Conservation (phyloP, 2,329 filamentous ascomycete species). For the Lanzia echinophila region DNA sequence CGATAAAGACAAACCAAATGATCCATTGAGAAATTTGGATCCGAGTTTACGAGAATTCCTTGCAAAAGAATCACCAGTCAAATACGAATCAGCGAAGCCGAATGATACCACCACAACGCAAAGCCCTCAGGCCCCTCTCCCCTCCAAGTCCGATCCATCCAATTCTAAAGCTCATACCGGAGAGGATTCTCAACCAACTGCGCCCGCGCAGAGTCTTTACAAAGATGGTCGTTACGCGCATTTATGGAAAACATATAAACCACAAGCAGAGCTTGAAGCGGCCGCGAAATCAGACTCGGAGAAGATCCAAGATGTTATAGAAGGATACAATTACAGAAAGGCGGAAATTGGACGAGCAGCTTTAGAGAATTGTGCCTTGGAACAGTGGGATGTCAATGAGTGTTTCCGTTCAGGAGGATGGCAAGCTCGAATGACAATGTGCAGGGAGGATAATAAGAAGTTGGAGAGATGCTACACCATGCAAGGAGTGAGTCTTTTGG, state of each 20-base stretch:
- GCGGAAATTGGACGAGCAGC: conserved; percentile 71
- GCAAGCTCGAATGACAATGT: conserved; percentile 69
- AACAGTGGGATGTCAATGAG: conserved; percentile 74
- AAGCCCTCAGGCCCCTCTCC: conserved; percentile 5
- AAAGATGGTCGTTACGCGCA: conserved; percentile 72
- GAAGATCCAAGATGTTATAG: conserved; percentile 70
- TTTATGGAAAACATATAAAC: conserved; percentile 86
- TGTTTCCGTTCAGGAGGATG: conserved; percentile 73
- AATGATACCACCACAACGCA: conserved; percentile 10
- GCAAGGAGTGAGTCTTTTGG: conserved; percentile 57
- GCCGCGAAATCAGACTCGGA: conserved; percentile 70
- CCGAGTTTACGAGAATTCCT: conserved; percentile 59
- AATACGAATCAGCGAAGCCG: conserved; percentile 30
- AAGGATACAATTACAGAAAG: conserved; percentile 77
- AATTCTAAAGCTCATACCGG: conserved; percentile 10
- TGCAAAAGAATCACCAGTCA: conserved; percentile 56
- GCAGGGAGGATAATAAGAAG: conserved; percentile 64
- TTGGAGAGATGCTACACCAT: conserved; percentile 86
- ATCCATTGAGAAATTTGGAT: conserved; percentile 56
- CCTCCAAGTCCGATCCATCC: conserved; percentile 4
- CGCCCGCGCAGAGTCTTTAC: conserved; percentile 46
- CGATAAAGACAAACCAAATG: conserved; percentile 31
- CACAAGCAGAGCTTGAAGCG: conserved; percentile 62
- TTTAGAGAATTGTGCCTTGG: conserved; percentile 86
- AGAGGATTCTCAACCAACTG: conserved; percentile 12